Percentiles rank a stretch among this genome's conserved stretches.
These are phyloP conservation scores for Coemansia sp. DNA, from an alignment of 192 early-diverging fungal genomes.

Conservation along the genomic window DNA sequence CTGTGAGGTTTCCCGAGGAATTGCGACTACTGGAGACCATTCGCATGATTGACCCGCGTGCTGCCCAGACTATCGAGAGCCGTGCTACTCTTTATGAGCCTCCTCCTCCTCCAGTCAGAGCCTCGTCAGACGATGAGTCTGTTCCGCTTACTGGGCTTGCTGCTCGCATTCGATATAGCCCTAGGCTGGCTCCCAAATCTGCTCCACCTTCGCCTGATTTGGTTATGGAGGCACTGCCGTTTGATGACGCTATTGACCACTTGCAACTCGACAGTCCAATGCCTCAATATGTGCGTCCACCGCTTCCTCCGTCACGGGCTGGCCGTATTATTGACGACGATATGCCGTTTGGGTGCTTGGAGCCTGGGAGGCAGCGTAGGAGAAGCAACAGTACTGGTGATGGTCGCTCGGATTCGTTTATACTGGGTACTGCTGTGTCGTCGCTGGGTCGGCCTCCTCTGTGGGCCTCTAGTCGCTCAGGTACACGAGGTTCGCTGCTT, in stretches of 20 bases:
- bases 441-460: background rate
- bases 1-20: conserved; percentile 50
- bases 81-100: conserved; percentile 7
- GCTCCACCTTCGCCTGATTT: background rate
- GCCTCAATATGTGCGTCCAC: background rate
- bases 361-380: background rate
- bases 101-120: background rate
- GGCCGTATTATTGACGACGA: conserved; percentile 5
- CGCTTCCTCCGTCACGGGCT: background rate
- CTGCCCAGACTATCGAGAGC: conserved; percentile 32
- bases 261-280: background rate
- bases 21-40: conserved; percentile 44
- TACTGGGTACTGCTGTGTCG: background rate
- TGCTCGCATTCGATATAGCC: conserved; percentile 26
- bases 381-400: background rate
- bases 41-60: conserved; percentile 33
- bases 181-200: conserved; percentile 14
- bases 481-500: background rate
- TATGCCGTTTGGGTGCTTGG: background rate
- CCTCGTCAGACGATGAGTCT: conserved; percentile 1
- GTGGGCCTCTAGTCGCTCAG: too few species aligned
- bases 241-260: background rate
- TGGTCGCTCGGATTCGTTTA: background rate
- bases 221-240: background rate
- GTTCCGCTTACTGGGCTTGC: conserved; percentile 17